A percentile compares a stretch with the other conserved stretches of the same genome.
These are phyloP conservation scores for Quaeritorhiza haematococci DNA, from an alignment of 371 early-diverging fungal species.

Conservation along the genomic window DNA sequence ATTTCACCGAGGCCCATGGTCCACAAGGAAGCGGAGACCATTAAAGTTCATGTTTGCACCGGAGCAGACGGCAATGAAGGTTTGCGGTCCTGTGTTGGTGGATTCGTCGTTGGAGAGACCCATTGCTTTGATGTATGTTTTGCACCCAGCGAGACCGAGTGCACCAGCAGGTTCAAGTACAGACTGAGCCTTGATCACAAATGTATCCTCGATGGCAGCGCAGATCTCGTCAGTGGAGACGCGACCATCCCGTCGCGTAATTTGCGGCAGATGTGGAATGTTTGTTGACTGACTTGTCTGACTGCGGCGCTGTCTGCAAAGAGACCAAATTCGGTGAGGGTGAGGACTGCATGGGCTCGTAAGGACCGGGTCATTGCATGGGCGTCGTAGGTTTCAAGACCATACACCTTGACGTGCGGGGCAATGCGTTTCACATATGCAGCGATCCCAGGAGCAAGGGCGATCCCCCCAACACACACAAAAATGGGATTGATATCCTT, in stretches of 20 bases:
- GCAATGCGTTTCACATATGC: slow-evolving; percentile 84
- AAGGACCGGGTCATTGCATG: slow-evolving; percentile 84
- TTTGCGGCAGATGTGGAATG: slow-evolving; percentile 65
- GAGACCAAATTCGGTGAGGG: slow-evolving; percentile 78
- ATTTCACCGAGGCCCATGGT: slow-evolving; percentile 88
- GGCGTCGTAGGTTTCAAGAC: slow-evolving; percentile 87
- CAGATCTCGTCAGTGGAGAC: slow-evolving; percentile 94
- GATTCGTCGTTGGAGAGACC: slow-evolving; percentile 23
- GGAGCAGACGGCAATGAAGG: slow-evolving; percentile 73
- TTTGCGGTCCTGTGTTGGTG: slow-evolving; percentile 38
- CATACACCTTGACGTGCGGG: slow-evolving; percentile 72
- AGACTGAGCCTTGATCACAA: slow-evolving; percentile 84
- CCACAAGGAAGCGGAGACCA: slow-evolving; percentile 90
- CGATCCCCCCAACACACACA: slow-evolving; percentile 92
- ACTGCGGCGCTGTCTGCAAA: slow-evolving; percentile 98
- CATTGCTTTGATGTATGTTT: slow-evolving; percentile 60
- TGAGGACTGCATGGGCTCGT: slow-evolving; percentile 51
- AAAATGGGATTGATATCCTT: slow-evolving; percentile 79
- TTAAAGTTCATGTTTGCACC: slow-evolving; percentile 99
- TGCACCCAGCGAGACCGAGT: slow-evolving; percentile 79
- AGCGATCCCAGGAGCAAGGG: slow-evolving; percentile 85
- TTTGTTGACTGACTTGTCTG: slow-evolving; percentile 81
- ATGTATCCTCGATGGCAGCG: slow-evolving; percentile 96
- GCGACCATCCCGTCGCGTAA: slow-evolving; percentile 71
- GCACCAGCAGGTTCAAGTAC: slow-evolving; percentile 96